Evolutionary conservation across 352 stramenopile species (phyloP), one percentile per base, ranked within the genome.

Genomic region (Phytophthora megakarya): DNA sequence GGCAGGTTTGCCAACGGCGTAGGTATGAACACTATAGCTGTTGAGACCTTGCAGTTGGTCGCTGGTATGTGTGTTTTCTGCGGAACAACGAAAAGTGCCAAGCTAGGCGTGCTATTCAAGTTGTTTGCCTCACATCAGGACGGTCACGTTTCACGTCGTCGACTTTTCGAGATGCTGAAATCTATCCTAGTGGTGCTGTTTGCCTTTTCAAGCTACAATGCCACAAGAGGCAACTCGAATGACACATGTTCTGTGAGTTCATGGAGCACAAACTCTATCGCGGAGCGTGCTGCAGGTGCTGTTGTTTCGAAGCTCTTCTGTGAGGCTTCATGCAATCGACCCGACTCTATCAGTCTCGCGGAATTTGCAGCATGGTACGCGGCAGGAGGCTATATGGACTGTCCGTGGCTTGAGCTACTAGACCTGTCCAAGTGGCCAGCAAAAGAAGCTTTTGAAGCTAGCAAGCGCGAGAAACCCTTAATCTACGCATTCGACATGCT

Each of bases 331-430:
- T 85, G 78, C 16, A 78, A 86, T 15, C 70, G 88, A 37, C 30
- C 80, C 1, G 84, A 97, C 51, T 73, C 74, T 5, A 95, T 99
- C 23, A 95, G 75, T 32, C 96, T 98, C 45, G 81, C 95, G 35
- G 92, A 98, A 53, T 99, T 99, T 80, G 96, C 95, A 5, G 84
- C 95, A 11, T 99, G 97, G 97, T 99, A 99, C 61, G 97, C 93
- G 0, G 85, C 88, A 25, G 90, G 90, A 30, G 96, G 96, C 6
- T 98, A 98, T 67, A 90, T 97, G 67, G 91, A 95, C 40, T 98
- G 96, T 58, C 90, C 94, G 12, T 99, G 97, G 97, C 68, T 99
- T 8, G 97, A 99, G 65, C 70, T 99, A 10, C 63, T 99, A 11
- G 94, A 98, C 70, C 61, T 99, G 53, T 88, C 84, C 0, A 99